These are phyloP conservation scores for Cochlearia excelsa DNA, from an alignment of 345 rosid genomes.

Conservation along the genomic window DNA sequence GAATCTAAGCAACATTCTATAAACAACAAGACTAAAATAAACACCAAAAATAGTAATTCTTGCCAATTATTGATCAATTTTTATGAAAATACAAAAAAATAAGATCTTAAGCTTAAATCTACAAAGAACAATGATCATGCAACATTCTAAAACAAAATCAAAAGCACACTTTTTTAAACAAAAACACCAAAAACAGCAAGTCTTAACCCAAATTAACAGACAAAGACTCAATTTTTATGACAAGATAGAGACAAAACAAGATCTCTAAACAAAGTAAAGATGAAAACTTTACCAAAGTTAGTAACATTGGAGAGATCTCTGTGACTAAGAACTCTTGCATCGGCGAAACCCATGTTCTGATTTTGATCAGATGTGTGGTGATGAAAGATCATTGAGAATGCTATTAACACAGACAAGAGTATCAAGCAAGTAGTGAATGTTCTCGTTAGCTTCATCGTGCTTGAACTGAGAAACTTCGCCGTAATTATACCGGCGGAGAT, in stretches of 20 bases:
- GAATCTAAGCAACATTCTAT: conserved; percentile 4
- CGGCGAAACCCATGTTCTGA: conserved; percentile 42
- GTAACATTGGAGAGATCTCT: conserved; percentile 29
- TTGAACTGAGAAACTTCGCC: conserved; percentile 36
- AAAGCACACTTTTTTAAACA: not conserved
- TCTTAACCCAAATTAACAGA: too few relatives aligned
- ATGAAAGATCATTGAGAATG: conserved; percentile 39
- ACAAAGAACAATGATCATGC: conserved; percentile 8
- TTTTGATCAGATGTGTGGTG: conserved; percentile 36
- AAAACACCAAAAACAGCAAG: too few relatives aligned
- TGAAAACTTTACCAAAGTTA: not conserved
- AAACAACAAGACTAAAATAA: not conserved
- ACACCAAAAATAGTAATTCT: conserved; percentile 1
- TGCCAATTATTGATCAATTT: not conserved
- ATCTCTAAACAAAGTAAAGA: too few relatives aligned
- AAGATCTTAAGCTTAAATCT: not conserved
- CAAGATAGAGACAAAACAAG: too few relatives aligned
- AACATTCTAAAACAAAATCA: not conserved
- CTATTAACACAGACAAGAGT: conserved; percentile 38
- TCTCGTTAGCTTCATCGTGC: conserved; percentile 40
- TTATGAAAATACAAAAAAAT: not conserved
- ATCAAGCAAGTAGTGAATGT: conserved; percentile 41
- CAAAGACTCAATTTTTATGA: too few relatives aligned
- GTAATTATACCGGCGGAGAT: conserved; percentile 14
- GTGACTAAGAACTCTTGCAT: conserved; percentile 43